These are phyloP conservation scores for Leishmania gerbilli DNA, from an alignment of 208 protist species.

Conservation along the genomic window DNA sequence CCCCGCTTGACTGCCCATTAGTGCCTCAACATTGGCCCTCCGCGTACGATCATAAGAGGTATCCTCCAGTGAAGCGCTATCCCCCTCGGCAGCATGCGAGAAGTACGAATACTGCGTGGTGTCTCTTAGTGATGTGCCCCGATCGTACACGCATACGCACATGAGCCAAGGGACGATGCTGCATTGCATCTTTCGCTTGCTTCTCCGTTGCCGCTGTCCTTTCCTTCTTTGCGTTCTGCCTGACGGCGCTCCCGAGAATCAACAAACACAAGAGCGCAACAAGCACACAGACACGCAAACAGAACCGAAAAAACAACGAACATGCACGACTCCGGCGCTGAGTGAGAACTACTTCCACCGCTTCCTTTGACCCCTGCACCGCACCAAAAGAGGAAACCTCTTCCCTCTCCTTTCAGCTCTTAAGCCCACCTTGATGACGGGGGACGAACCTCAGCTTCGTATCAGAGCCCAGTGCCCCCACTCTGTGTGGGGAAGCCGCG, in stretches of 20 bases:
- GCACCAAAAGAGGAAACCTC: background rate
- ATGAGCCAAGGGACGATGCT: background rate
- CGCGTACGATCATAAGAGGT: background rate
- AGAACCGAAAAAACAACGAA: background rate
- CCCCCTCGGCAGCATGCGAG: background rate
- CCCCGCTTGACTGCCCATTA: background rate
- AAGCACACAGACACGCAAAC: background rate
- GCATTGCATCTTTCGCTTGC: background rate
- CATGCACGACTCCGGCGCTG: background rate
- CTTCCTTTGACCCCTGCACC: background rate
- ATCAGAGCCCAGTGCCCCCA: background rate
- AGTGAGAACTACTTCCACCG: background rate
- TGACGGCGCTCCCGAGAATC: background rate
- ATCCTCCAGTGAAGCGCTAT: background rate
- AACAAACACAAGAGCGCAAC: background rate
- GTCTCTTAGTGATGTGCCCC: background rate
- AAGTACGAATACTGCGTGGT: background rate
- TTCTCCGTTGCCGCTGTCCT: background rate
- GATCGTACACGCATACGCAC: background rate
- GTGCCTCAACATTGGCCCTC: background rate
- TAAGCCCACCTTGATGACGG: background rate
- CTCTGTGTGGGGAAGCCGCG: background rate
- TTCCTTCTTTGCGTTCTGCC: too few species aligned
- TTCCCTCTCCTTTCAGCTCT: background rate
- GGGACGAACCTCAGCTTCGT: background rate